phyloP scores from a whole-genome alignment of 179 eudicot genomes.

The Corrigiola litoralis region DNA sequence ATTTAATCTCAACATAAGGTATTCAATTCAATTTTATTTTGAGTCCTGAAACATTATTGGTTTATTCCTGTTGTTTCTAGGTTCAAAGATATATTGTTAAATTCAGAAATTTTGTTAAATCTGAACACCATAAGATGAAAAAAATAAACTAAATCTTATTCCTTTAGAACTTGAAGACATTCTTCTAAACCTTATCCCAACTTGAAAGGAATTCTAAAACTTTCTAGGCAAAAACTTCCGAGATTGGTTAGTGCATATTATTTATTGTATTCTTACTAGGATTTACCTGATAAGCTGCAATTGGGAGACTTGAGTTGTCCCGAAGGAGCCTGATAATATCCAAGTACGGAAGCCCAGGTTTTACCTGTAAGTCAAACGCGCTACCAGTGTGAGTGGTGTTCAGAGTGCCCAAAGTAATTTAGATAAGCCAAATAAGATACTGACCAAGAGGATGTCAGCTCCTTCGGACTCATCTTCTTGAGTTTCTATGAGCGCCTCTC shows the following conservation, averaged over 20 bases:
- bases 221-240: neutral
- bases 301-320: slow-evolving; percentile 81
- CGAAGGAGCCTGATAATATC: slow-evolving; percentile 83
- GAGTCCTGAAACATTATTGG: too few species aligned
- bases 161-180: too few species aligned
- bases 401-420: neutral
- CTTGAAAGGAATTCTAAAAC: neutral
- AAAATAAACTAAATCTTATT: too few species aligned
- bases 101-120: too few species aligned
- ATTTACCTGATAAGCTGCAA: slow-evolving; percentile 95
- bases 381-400: neutral
- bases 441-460: slow-evolving; percentile 94
- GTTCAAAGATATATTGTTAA: too few species aligned
- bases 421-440: slow-evolving; percentile 13
- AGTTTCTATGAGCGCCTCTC: slow-evolving; percentile 84
- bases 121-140: too few species aligned
- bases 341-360: slow-evolving; percentile 92
- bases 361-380: slow-evolving; percentile 47
- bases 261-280: neutral
- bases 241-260: too few species aligned
- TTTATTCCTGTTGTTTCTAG: too few species aligned
- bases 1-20: too few species aligned
- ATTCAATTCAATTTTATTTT: too few species aligned
- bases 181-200: neutral
- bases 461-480: slow-evolving; percentile 92